Conservation (phyloP, 1,139 yeast genomes). For the Spencermartinsiella ligniputridi region DNA sequence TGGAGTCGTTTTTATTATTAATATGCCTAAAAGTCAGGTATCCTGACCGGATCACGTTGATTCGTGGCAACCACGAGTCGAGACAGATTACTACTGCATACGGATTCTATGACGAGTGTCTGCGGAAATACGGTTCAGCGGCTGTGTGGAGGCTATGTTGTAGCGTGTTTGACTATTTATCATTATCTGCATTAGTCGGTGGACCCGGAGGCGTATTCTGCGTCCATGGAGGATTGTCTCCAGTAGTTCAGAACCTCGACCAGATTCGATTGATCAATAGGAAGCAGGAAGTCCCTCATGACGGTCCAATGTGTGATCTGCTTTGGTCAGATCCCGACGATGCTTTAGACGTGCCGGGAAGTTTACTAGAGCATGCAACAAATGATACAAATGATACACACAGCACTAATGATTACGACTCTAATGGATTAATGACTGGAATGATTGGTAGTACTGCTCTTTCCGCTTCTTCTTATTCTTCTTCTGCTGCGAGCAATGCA, state of each 20-base stretch:
- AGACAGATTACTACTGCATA: conserved; percentile 97
- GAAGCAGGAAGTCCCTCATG: conserved; percentile 96
- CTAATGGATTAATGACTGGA: neutral
- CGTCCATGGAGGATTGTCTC: conserved; percentile 95
- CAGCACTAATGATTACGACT: neutral
- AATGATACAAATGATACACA: neutral
- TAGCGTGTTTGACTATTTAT: conserved; percentile 82
- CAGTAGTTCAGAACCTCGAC: conserved; percentile 78
- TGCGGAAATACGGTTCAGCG: conserved; percentile 90
- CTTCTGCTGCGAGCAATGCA: conserved; percentile 11
- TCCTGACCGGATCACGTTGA: conserved; percentile 90
- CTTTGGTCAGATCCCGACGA: conserved; percentile 98
- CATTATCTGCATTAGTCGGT: conserved; percentile 87
- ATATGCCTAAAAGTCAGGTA: conserved; percentile 83
- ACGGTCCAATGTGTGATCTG: conserved; percentile 97
- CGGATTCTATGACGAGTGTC: conserved; percentile 95
- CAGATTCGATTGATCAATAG: conserved; percentile 81
- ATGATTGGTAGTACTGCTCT: neutral
- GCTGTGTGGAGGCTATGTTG: conserved; percentile 82
- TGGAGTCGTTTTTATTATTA: conserved; percentile 73
- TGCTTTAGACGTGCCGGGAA: conserved; percentile 31
- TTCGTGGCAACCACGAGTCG: conserved; percentile 95
- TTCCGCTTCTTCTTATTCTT: neutral
- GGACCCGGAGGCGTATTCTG: conserved; percentile 78
- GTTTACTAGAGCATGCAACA: conserved; percentile 6